A percentile compares a stretch with the other conserved stretches of the same genome.
These are phyloP conservation scores for Balamuthia mandrillaris DNA, from an alignment of 208 protist species.

Conservation along the genomic window DNA sequence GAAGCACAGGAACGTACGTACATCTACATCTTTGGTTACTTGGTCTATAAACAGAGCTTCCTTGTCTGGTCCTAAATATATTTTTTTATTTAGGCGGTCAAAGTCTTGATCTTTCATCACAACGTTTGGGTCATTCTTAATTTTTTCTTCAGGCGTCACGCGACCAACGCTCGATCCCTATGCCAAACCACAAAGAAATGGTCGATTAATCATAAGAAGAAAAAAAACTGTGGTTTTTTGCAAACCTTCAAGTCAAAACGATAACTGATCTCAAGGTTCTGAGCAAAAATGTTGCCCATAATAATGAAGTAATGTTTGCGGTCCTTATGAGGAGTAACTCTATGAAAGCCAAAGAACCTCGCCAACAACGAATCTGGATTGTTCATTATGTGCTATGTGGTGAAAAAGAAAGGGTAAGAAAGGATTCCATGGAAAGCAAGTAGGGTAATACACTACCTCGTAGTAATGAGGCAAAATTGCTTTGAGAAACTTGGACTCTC, in stretches of 20 bases:
- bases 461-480: neutral
- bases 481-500: slow-evolving; percentile 8
- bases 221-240: neutral
- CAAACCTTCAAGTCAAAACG: slow-evolving; percentile 5
- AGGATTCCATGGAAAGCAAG: neutral
- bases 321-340: neutral
- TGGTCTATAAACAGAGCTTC: neutral
- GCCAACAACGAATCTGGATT: slow-evolving; percentile 1
- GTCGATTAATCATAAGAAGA: neutral
- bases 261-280: slow-evolving; percentile 1
- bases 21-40: neutral
- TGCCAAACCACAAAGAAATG: neutral
- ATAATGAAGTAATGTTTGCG: slow-evolving; percentile 9
- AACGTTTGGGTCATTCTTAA: slow-evolving; percentile 12
- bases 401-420: neutral
- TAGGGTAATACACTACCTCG: neutral
- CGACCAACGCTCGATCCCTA: neutral
- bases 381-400: neutral
- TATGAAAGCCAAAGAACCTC: slow-evolving; percentile 14
- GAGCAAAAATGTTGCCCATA: slow-evolving; percentile 23
- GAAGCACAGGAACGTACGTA: too few relatives aligned
- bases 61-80: slow-evolving; percentile 9
- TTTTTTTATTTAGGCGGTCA: slow-evolving; percentile 9
- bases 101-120: slow-evolving; percentile 34
- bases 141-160: neutral